Percentiles rank a stretch among this genome's conserved stretches.
Evolutionary conservation across 768 basidiomycete species (phyloP).

Genomic region (Boletellus sp.): DNA sequence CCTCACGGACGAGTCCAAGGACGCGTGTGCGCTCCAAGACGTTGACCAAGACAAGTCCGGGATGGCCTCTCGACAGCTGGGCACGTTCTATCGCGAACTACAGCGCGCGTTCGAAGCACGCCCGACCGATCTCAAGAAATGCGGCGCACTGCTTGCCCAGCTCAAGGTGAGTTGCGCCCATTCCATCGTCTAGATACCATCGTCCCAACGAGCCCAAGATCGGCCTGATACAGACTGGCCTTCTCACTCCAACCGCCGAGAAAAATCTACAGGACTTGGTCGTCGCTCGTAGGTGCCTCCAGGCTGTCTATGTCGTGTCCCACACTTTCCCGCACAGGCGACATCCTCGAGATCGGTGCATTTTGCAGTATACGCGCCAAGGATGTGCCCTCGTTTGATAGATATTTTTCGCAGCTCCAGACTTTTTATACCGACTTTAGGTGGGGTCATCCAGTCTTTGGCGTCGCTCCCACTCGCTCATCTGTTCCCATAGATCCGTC

Average conservation of each 20-base stretch:
- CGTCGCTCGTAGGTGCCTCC: constrained; percentile 58
- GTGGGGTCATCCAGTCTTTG: constrained; percentile 34
- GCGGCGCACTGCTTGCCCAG: constrained; percentile 58
- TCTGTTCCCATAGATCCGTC: constrained; percentile 43
- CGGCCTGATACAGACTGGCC: constrained; percentile 70
- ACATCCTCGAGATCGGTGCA: constrained; percentile 93
- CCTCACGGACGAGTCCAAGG: too few species aligned
- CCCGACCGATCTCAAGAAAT: constrained; percentile 66
- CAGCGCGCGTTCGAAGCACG: constrained; percentile 61
- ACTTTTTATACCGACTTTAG: constrained; percentile 86
- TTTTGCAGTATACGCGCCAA: constrained; percentile 87
- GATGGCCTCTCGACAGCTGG: constrained; percentile 56
- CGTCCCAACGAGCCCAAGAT: constrained; percentile 42
- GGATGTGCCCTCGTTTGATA: constrained; percentile 90
- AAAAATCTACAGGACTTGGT: constrained; percentile 64
- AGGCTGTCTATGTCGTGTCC: background rate
- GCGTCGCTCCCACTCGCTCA: constrained; percentile 3
- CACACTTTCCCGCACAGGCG: constrained; percentile 48
- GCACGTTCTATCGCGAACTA: constrained; percentile 61
- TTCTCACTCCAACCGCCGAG: constrained; percentile 69
- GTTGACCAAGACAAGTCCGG: constrained; percentile 2
- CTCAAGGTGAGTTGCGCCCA: constrained; percentile 56
- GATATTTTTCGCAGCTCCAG: constrained; percentile 90
- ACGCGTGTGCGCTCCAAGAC: constrained; percentile 28
- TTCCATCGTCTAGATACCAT: background rate